Percentiles rank a stretch among this genome's conserved stretches.
Conservation (phyloP, 495 filamentous ascomycete genomes). For the Bacidia rubella region DNA sequence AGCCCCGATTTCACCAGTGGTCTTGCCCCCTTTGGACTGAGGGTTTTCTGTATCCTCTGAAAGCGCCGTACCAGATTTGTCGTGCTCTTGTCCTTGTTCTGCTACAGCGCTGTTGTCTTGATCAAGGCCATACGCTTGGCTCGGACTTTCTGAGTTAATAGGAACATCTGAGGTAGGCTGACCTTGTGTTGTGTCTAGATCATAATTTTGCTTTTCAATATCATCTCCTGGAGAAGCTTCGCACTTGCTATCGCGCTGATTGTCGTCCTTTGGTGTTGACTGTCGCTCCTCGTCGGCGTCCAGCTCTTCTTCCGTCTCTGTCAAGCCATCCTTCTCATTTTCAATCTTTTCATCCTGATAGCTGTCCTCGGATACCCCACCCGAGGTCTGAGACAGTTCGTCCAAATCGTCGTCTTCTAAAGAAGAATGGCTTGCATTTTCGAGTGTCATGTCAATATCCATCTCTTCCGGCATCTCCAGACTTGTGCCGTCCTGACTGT, state of each 20-base stretch:
- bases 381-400: neutral
- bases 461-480: constrained; percentile 59
- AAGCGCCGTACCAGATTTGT: no score
- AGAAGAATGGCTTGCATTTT: neutral
- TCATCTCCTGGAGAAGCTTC: no score
- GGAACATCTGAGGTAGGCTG: no score
- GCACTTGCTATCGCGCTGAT: no score
- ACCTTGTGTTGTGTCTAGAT: no score
- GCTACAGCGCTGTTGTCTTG: no score
- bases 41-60: neutral
- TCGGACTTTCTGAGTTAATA: no score
- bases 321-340: neutral
- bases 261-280: neutral
- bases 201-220: no score
- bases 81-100: no score
- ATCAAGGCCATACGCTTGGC: no score
- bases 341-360: neutral
- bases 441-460: constrained; percentile 38
- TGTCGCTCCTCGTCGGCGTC: constrained; percentile 11
- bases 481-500: constrained; percentile 57
- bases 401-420: neutral
- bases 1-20: neutral
- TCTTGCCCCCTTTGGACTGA: neutral
- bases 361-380: neutral
- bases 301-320: neutral